Base-by-base conservation (phyloP, 257 asterid genomes). In the Haberlea rhodopensis region DNA sequence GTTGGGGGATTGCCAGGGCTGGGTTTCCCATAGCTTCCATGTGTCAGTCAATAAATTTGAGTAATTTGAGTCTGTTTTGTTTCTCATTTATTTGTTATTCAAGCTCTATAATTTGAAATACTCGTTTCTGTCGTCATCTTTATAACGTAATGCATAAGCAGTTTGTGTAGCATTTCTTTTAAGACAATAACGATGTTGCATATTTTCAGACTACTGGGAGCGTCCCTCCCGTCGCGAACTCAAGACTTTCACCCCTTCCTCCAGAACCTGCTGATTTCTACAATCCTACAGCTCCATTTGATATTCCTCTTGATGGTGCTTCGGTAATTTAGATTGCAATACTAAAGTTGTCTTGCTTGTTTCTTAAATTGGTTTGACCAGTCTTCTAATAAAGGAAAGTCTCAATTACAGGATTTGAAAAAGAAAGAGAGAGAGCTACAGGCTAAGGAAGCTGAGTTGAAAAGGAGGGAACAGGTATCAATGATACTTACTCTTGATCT, bases 221-320 rank as follows among this genome's bases (percentile, higher is more conserved):
- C 53, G 94, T 85, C 49, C 94, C 99, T 64, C 80, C 97, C 31
- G 96, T 73, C 19, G 66, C 96, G 67, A 85, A 85, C 85, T 85
- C 98, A 29, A 87, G 95, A 76, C 94, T 92, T 68, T 81, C 96
- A 46, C 99, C 97, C 53, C 97, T 92, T 72, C 95, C 95, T 43
- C 96, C 91, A 21, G 99, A 92, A 66, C 98, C 97, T 71, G 96
- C 96, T 25, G 97, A 78, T 74, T 89, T 87, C 78, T 89, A 89
- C 83, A 87, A 85, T 57, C 91, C 94, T 62, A 76, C 89, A 45
- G 97, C 95, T 0, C 60, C 97, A 52, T 76, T 89, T 25, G 96
- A 92, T 75, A 87, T 89, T 71, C 96, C 99, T 62, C 95, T 89
- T 19, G 95, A 92, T 72, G 80, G 79, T 71, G 73, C 86, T 72